Conservation (phyloP, 768 basidiomycete species). For the Phanerochaete sordida region DNA sequence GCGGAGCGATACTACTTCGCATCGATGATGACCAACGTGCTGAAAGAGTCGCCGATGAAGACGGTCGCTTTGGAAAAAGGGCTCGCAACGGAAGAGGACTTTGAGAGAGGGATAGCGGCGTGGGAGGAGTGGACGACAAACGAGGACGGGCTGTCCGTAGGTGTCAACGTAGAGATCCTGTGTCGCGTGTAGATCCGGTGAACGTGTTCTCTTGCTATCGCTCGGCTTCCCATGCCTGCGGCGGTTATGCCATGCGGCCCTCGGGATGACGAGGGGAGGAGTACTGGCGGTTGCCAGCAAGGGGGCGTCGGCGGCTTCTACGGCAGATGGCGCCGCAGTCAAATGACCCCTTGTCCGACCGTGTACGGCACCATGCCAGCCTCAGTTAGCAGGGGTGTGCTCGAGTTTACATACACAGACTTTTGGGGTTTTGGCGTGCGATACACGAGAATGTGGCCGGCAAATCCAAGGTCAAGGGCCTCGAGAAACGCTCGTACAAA, state of each 20-base stretch:
- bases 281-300: not conserved
- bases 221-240: not conserved
- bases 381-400: not conserved
- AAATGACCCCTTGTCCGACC: not conserved
- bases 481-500: too few species aligned
- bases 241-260: not conserved
- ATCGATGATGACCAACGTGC: slow-evolving; percentile 33
- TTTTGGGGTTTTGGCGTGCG: not conserved
- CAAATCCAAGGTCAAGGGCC: not conserved
- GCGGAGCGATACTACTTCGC: slow-evolving; percentile 36
- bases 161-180: slow-evolving; percentile 34
- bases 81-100: slow-evolving; percentile 7
- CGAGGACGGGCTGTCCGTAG: slow-evolving; percentile 32
- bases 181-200: slow-evolving; percentile 11
- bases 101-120: slow-evolving; percentile 7
- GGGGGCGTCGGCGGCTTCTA: not conserved
- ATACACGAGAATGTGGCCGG: too few species aligned
- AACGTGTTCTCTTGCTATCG: not conserved
- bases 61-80: slow-evolving; percentile 27
- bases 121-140: slow-evolving; percentile 29
- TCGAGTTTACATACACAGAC: not conserved
- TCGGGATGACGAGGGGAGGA: not conserved
- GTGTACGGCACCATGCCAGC: not conserved
- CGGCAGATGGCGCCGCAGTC: not conserved
- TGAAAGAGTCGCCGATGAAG: slow-evolving; percentile 27